Percentiles rank a stretch among this genome's conserved stretches.
Conservation (phyloP, 2,329 filamentous ascomycete genomes). For the Trichoderma arundinaceum region DNA sequence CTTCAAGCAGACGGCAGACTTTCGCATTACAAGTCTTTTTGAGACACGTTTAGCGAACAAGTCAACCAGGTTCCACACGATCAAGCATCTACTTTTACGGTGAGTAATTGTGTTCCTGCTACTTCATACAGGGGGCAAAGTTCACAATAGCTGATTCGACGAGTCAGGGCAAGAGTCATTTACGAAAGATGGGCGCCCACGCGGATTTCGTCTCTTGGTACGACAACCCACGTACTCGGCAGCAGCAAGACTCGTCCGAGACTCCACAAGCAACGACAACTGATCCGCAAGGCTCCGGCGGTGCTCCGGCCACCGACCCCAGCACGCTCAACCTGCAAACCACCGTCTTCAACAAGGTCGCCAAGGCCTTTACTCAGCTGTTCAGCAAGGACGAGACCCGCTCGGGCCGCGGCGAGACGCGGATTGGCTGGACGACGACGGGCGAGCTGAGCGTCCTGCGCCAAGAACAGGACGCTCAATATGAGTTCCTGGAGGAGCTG, state of each 20-base stretch:
- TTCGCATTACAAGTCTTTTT: neutral
- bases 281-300: neutral
- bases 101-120: neutral
- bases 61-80: neutral
- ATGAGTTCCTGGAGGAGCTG: slow-evolving; percentile 15
- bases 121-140: neutral
- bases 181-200: neutral
- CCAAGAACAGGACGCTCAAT: slow-evolving; percentile 12
- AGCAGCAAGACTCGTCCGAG: neutral
- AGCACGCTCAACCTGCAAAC: slow-evolving; percentile 2
- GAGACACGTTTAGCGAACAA: neutral
- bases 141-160: neutral
- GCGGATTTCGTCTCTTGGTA: neutral
- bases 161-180: neutral
- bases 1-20: neutral
- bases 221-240: neutral
- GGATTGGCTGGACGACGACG: slow-evolving; percentile 8
- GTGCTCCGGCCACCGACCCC: neutral
- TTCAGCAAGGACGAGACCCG: slow-evolving; percentile 1
- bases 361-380: slow-evolving; percentile 15
- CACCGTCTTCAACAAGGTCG: slow-evolving; percentile 11
- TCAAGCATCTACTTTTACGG: neutral
- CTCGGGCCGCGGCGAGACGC: neutral
- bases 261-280: neutral
- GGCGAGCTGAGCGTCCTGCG: slow-evolving; percentile 7